Base-by-base conservation (phyloP, 2,329 filamentous ascomycete species). In the Lojkania enalia region DNA sequence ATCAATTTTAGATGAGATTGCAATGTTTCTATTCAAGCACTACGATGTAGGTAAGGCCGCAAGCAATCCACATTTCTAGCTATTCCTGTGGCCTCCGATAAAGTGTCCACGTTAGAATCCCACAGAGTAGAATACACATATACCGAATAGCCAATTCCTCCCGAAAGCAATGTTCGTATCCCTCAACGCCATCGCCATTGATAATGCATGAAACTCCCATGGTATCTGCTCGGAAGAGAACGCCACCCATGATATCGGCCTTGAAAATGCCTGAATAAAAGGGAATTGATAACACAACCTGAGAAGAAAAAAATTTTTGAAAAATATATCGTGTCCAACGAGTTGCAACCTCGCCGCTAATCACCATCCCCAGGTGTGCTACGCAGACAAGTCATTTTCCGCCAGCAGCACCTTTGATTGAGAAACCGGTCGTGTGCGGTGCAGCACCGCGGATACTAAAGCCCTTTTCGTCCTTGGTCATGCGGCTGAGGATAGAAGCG, bases 401-500 rank as follows among this genome's bases (percentile, higher is more conserved):
- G n/a, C 59, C 63, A 11, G 66, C 66, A 3, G 64, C 59, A 29
- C 66, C 66, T 5, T 61, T 52, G 19, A 70, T 69, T 20, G 57
- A 60, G 44, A 70, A 59, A 5, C 58, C 62, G 47, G 35, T 40
- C 29, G 21, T 40, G 50, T 51, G 54, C 19, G 47, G 46, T 31
- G 59, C 61, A 6, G 60, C 49, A 6, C 66, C 65, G 3, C 63
- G 60, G 27, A 68, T 68, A 21, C 64, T 67, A 49, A 67, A 64
- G 5, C 60, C 64, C 21, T 64, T 58, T 13, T 35, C 36, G 4
- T 47, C 20, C 32, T 35, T 48, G 25, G 51, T 60, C 23, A 61
- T 63, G 13, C 60, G 57, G 33, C 58, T 52, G 20, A 55, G 49
- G 6, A 63, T 51, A 37, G 54, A 50, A 20, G 33, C 11, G 20